Base-by-base conservation (phyloP, 2,329 filamentous ascomycete genomes). In the Xylariaceae sp. region DNA sequence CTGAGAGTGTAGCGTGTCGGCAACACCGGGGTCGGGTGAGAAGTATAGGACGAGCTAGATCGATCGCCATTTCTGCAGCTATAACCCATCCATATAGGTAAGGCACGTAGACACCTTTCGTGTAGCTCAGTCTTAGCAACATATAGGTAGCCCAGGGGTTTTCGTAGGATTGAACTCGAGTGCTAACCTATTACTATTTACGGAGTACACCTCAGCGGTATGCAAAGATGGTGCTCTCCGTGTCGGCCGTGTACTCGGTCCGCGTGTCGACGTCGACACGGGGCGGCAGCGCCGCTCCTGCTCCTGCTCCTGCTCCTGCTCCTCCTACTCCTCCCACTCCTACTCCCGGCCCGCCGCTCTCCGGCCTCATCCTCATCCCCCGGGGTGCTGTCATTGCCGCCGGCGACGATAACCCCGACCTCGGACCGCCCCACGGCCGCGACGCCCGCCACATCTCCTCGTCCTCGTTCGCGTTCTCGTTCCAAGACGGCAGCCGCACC, bases 341-440 rank as follows among this genome's bases (percentile, higher is more conserved):
- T 31, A 19, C 19, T 31, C 33, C n/a, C 28, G 14, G 9, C 8
- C 9, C 38, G 34, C 18, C 25, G 15, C 9, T 35, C 19, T n/a
- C 32, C 36, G 12, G 43, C 32, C 36, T 31, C 13, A 31, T 17
- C 3, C 38, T 37, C 6, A 44, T 34, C 4, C 39, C 39, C n/a
- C n/a, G n/a, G n/a, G n/a, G n/a, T 25, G 26, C 24, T 11, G 39
- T 37, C 17, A n/a, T 19, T 11, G 33, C 38, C 12, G 44, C 38
- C 14, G 41, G 36, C 23, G 35, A 32, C 7, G 46, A 47, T 19
- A 38, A 33, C 12, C 43, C 46, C 13, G 44, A 41, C 19, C 36
- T 32, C 2, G 44, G 41, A 5, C 47, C 44, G n/a, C 46, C 42
- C 46, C 44, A 47, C 4, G 46, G 44, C 25, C 43, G 44, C 19